phyloP scores from a whole-genome alignment of 2,329 filamentous ascomycete species.

The Epichloe sp. region DNA sequence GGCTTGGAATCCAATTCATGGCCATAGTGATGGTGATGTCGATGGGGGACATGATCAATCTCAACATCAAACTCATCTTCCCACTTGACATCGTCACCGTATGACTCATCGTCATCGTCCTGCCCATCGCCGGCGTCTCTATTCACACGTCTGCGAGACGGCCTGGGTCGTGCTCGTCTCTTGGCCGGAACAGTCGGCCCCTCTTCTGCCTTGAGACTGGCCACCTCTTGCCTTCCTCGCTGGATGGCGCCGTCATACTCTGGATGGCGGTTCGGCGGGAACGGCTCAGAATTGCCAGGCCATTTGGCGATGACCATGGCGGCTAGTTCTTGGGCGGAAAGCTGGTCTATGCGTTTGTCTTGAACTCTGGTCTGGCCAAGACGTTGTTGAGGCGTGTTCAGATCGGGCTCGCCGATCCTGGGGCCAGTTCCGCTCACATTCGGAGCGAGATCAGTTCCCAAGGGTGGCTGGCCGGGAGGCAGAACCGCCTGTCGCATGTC shows the following conservation, averaged over 20 bases:
- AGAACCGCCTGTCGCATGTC: not conserved
- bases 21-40: too few relatives aligned
- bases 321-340: not conserved
- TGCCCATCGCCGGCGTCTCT: not conserved
- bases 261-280: constrained; percentile 1
- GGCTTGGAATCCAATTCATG: not conserved
- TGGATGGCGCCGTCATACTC: not conserved
- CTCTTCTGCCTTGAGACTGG: not conserved
- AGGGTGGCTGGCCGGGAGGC: not conserved
- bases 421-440: not conserved
- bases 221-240: not conserved
- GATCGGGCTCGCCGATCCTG: too few relatives aligned
- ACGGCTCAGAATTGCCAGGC: not conserved
- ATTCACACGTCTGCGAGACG: not conserved
- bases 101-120: not conserved
- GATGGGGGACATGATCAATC: too few relatives aligned
- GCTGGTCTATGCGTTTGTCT: constrained; percentile 1
- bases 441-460: not conserved
- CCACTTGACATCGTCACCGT: not conserved
- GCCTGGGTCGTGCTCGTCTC: not conserved
- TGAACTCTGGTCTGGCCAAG: not conserved
- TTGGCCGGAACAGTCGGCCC: not conserved
- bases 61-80: too few relatives aligned
- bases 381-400: too few relatives aligned
- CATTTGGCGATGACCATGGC: not conserved